Percentiles rank a stretch among this genome's conserved stretches.
Conservation (phyloP, 179 eudicot genomes). For the Silene coronaria region DNA sequence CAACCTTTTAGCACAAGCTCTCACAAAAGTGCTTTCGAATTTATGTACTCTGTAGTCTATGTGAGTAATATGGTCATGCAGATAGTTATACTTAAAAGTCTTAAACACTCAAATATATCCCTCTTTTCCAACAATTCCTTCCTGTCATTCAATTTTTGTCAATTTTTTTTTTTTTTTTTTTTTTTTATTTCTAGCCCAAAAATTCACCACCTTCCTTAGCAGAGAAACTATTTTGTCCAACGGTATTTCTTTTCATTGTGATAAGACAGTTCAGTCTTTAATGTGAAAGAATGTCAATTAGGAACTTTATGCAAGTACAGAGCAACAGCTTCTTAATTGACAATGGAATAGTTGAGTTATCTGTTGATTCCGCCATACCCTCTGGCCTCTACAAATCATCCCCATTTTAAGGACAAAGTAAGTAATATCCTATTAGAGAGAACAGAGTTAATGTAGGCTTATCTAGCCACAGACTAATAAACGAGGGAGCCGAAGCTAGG, state of each 20-base stretch:
- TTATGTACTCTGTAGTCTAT: background rate
- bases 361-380: background rate
- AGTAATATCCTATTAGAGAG: background rate
- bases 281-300: background rate
- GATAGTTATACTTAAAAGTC: background rate
- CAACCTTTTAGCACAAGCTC: background rate
- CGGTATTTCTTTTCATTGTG: background rate
- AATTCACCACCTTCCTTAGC: conserved; percentile 3
- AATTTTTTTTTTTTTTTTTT: background rate
- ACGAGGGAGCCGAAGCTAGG: background rate
- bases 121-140: background rate
- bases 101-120: background rate
- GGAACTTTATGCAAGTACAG: background rate
- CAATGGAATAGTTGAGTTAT: background rate
- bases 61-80: too few relatives aligned
- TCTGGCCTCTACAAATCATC: background rate
- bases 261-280: background rate
- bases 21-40: background rate
- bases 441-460: background rate
- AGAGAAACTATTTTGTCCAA: background rate
- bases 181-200: background rate
- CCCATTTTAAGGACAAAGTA: background rate
- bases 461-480: background rate
- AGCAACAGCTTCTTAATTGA: background rate
- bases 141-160: background rate